Base-by-base conservation (phyloP, 2,329 filamentous ascomycete species). In the Zymoseptoria pseudotritici region DNA sequence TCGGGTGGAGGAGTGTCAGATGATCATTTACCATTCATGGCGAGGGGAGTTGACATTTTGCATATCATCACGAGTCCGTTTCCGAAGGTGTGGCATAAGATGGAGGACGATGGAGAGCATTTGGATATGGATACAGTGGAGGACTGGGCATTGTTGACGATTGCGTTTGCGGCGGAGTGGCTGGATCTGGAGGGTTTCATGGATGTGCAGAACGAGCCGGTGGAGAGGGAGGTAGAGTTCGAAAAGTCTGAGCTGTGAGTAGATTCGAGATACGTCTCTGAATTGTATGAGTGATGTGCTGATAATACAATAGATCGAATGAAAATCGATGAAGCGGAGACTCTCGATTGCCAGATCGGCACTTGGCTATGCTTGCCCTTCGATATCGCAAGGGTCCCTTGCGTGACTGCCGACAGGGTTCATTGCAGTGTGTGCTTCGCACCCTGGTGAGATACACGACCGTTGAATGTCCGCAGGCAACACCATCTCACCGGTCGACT, bases 11-110 rank as follows among this genome's bases (percentile, higher is more conserved):
- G 50, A 71, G 74, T 78, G 13, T 84, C 86, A 63, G 94, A 99
- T 71, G 94, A 99, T 70, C 94, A 99, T 72, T 74, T 97, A 4
- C 94, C 94, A 0, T 99, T 99, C 69, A 85, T 97, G 81, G 78
- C 78, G 42, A 83, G 90, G 42, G 94, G 94, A 1, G 93, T 97
- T 0, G 87, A 95, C 26, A 82, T 97, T 17, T 74, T 99, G 60
- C 94, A 99, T 75, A 75, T 99, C 24, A 97, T 99, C 59, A 91
- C 93, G 0, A 81, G 79, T 3, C 87, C 87, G 0, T 97, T 97
- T 71, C 92, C 92, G 0, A 56, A 66, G 0, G 88, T 95, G 1
- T 99, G 94, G 94, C 94, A 99, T 76, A 87, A 80, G 1, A 85
- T 91, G 69, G 78, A 86, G 0, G 94, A 99, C 71, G 87, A 96